Base-by-base conservation (phyloP, 2,329 filamentous ascomycete species). In the Epichloe hybrida region DNA sequence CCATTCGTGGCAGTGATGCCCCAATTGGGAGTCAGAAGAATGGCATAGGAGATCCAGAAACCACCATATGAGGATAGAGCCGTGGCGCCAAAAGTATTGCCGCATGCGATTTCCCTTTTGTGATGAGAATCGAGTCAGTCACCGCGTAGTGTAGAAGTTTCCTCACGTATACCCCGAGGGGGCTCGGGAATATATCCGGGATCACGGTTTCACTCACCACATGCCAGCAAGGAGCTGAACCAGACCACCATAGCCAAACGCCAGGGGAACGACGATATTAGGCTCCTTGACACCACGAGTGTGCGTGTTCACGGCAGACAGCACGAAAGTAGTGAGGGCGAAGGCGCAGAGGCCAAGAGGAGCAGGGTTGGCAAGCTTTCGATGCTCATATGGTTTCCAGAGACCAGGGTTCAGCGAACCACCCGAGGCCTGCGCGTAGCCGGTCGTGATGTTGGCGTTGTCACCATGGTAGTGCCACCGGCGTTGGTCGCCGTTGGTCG, bases 41-140 rank as follows among this genome's bases (percentile, higher is more conserved):
- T 83, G 55, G 73, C 86, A 60, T 87, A 85, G 12, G 77, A 73
- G 61, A 91, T 78, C 87, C 86, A 91, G 76, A 91, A 91, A 55
- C 86, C 86, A 59, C 87, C 86, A 62, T 87, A 91, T 0, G 86
- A 90, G 9, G 84, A 86, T 52, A 91, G 71, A 20, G 86, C 85
- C 23, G 86, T 90, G 49, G 85, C 86, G 74, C 86, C 86, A 57
- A 91, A 90, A 11, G 87, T 91, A 74, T 91, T 91, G 52, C 86
- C 86, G n/a, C 87, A 76, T 37, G 86, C 85, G 79, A 91, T 87
- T 71, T 91, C 86, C 85, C 84, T 5, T 5, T 36, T 31, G 35
- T 31, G 17, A 17, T 59, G 55, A 21, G 5, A 2, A 9, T 8
- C 4, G 13, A n/a, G 27, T 34, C 17, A 48, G 37, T 17, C 23